These are phyloP conservation scores for Fistulifera pelliculosa DNA, from an alignment of 108 stramenopile species.

Conservation along the genomic window DNA sequence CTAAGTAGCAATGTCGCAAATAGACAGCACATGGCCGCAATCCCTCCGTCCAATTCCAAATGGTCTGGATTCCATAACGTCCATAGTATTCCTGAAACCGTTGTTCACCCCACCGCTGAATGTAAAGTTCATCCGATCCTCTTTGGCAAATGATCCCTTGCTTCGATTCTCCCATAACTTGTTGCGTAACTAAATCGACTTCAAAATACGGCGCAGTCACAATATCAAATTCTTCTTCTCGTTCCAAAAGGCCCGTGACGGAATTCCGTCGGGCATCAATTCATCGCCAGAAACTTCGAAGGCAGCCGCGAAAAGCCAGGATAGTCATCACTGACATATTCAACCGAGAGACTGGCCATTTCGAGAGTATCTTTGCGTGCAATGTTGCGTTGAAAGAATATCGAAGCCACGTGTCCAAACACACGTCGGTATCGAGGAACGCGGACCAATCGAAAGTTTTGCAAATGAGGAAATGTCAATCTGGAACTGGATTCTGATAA, in stretches of 20 bases:
- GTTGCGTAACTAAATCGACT: slow-evolving; percentile 12
- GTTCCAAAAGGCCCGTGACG: slow-evolving; percentile 36
- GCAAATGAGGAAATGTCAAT: slow-evolving; percentile 64
- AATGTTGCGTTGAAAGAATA: slow-evolving; percentile 74
- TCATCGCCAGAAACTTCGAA: slow-evolving; percentile 67
- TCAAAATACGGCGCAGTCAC: slow-evolving; percentile 16
- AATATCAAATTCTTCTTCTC: slow-evolving; percentile 68
- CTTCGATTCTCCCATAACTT: neutral
- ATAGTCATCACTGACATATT: slow-evolving; percentile 30
- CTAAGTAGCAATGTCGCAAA: slow-evolving; percentile 77
- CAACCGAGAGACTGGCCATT: slow-evolving; percentile 60
- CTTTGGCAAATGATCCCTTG: slow-evolving; percentile 51
- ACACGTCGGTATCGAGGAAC: slow-evolving; percentile 70
- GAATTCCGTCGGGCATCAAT: slow-evolving; percentile 12
- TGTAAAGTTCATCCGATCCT: slow-evolving; percentile 60
- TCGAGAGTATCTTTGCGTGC: slow-evolving; percentile 64
- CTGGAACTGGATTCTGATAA: slow-evolving; percentile 53
- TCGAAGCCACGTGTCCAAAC: slow-evolving; percentile 75
- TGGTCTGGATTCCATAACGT: slow-evolving; percentile 52
- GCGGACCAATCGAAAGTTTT: slow-evolving; percentile 68
- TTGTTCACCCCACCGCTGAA: slow-evolving; percentile 53
- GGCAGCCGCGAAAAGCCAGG: slow-evolving; percentile 52
- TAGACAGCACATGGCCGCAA: slow-evolving; percentile 75
- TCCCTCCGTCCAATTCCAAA: slow-evolving; percentile 71
- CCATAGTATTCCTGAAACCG: slow-evolving; percentile 44